Evolutionary conservation across 139 green algal genomes (phyloP).

Genomic region (Coccomyxa sp.): DNA sequence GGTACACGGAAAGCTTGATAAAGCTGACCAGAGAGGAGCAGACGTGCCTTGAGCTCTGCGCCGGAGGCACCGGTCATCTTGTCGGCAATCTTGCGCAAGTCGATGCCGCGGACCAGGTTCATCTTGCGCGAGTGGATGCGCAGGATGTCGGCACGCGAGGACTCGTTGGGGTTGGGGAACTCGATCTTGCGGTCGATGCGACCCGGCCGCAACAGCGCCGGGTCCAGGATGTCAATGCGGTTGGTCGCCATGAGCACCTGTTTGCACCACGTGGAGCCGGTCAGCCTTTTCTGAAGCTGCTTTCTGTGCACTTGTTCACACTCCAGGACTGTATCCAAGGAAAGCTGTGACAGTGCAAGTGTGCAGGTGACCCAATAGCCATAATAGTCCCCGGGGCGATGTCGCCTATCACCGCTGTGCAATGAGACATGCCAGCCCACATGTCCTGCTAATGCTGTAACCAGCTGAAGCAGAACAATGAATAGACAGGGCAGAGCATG

Average conservation of each 20-base stretch:
- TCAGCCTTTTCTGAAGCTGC: neutral
- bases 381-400: too few species aligned
- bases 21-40: too few species aligned
- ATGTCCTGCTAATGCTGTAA: too few species aligned
- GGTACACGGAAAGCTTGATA: too few species aligned
- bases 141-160: constrained; percentile 88
- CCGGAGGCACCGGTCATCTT: constrained; percentile 86
- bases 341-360: neutral
- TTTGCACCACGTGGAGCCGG: neutral
- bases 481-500: too few species aligned
- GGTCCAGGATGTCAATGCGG: constrained; percentile 98
- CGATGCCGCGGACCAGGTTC: constrained; percentile 92
- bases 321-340: too few species aligned
- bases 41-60: constrained; percentile 87
- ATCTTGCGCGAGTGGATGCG: constrained; percentile 91
- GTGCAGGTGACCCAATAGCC: neutral
- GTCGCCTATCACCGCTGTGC: too few species aligned
- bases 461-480: too few species aligned
- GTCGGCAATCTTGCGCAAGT: constrained; percentile 92
- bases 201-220: constrained; percentile 93
- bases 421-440: too few species aligned
- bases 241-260: constrained; percentile 99
- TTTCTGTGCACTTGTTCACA: constrained; percentile 20
- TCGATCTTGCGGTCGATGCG: constrained; percentile 99
- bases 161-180: constrained; percentile 96